Percentiles rank a stretch among this genome's conserved stretches.
phyloP scores from a whole-genome alignment of 2,329 filamentous ascomycete species.

The Mollisiaceae sp. region DNA sequence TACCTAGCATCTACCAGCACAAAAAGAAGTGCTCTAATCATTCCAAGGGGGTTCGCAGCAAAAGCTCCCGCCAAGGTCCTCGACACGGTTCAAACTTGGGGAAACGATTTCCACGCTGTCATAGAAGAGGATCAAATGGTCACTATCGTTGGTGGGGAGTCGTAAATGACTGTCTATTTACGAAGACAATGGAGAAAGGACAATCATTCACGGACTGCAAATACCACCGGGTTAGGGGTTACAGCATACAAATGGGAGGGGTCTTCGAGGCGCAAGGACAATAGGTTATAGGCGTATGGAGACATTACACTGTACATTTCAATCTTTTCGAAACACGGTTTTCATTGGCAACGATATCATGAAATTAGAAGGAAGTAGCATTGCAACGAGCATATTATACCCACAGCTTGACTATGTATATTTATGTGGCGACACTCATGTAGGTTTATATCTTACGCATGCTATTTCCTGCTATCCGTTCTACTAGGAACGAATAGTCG shows the following conservation, averaged over 20 bases:
- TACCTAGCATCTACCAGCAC: background rate
- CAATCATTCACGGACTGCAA: background rate
- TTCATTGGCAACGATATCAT: background rate
- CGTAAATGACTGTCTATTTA: background rate
- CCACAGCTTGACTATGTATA: background rate
- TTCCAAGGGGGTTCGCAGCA: constrained; percentile 74
- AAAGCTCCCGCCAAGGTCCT: constrained; percentile 73
- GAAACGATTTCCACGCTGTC: constrained; percentile 62
- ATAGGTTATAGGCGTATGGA: background rate
- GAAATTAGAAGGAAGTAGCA: background rate
- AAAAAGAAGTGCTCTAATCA: constrained; percentile 6
- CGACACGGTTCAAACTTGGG: constrained; percentile 67
- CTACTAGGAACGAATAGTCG: too few relatives aligned
- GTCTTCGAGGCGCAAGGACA: background rate
- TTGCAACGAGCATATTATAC: background rate
- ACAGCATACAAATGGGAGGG: constrained; percentile 4
- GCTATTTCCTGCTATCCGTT: too few relatives aligned
- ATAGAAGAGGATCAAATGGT: constrained; percentile 82
- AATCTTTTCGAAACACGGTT: background rate
- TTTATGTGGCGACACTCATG: background rate
- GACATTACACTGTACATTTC: background rate
- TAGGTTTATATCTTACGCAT: too few relatives aligned
- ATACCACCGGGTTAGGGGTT: background rate
- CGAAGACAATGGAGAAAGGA: background rate
- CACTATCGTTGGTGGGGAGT: constrained; percentile 16